Evolutionary conservation across 2,329 filamentous ascomycete species (phyloP).

Genomic region (Camptophora hylomeconis): DNA sequence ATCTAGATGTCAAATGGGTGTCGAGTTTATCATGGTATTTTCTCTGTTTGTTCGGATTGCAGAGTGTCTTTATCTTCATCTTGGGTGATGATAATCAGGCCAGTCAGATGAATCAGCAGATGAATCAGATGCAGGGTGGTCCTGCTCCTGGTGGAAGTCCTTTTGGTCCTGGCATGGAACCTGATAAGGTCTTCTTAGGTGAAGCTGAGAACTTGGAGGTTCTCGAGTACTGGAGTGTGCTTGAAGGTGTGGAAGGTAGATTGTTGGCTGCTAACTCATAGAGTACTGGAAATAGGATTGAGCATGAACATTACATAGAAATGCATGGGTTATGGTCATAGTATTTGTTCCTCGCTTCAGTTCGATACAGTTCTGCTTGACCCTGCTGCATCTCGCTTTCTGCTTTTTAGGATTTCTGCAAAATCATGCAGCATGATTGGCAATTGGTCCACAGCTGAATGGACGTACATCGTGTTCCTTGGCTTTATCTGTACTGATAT

Average conservation of each 20-base stretch:
- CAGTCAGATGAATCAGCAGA: conserved; percentile 58
- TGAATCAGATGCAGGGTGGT: conserved; percentile 42
- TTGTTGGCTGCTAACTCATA: too few relatives aligned
- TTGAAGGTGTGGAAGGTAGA: conserved; percentile 78
- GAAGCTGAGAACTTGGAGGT: conserved; percentile 96
- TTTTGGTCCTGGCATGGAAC: conserved; percentile 85
- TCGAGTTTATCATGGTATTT: conserved; percentile 99
- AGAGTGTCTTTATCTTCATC: conserved; percentile 94
- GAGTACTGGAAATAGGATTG: too few relatives aligned
- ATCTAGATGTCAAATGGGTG: conserved; percentile 97
- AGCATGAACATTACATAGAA: conserved; percentile 3
- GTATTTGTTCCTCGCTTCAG: background rate
- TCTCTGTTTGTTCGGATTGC: conserved; percentile 87
- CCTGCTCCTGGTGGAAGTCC: conserved; percentile 41
- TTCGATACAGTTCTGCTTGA: too few relatives aligned
- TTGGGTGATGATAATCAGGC: conserved; percentile 88
- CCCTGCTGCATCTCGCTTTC: too few relatives aligned
- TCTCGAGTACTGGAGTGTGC: conserved; percentile 80
- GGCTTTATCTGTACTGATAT: too few relatives aligned
- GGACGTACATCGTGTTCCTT: too few relatives aligned
- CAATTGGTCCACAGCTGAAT: too few relatives aligned
- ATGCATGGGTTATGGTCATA: background rate
- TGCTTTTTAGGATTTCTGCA: too few relatives aligned
- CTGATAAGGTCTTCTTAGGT: conserved; percentile 83
- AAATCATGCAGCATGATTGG: too few relatives aligned